These are phyloP conservation scores for Psilocybe tampanensis DNA, from an alignment of 768 basidiomycete genomes.

Conservation along the genomic window DNA sequence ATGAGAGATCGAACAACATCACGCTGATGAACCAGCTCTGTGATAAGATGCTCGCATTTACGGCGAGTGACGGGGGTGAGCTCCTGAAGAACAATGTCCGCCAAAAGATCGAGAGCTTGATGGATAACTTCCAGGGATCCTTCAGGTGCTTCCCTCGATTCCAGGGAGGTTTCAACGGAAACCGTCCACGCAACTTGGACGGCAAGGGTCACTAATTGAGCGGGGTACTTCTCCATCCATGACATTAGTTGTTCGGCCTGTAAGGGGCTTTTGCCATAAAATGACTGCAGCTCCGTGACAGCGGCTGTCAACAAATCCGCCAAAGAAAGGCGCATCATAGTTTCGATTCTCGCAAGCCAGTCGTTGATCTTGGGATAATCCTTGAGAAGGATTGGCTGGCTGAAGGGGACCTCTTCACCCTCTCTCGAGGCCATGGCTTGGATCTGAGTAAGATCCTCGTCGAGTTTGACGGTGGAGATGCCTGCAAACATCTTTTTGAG, in stretches of 20 bases:
- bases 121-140: slow-evolving; percentile 72
- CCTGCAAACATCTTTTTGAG: slow-evolving; percentile 99
- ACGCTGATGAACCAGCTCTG: slow-evolving; percentile 96
- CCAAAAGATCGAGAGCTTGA: slow-evolving; percentile 90
- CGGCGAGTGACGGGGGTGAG: slow-evolving; percentile 88
- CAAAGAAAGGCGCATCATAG: slow-evolving; percentile 90
- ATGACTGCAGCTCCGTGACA: slow-evolving; percentile 75
- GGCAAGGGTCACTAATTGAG: slow-evolving; percentile 95
- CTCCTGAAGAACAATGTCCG: slow-evolving; percentile 93
- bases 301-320: slow-evolving; percentile 81
- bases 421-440: slow-evolving; percentile 95
- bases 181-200: slow-evolving; percentile 94
- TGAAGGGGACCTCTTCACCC: slow-evolving; percentile 90
- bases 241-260: slow-evolving; percentile 68
- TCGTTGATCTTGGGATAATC: slow-evolving; percentile 99
- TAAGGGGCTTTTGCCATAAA: slow-evolving; percentile 76
- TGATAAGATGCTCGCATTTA: slow-evolving; percentile 98
- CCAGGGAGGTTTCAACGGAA: slow-evolving; percentile 74
- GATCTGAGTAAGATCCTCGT: slow-evolving; percentile 87
- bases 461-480: slow-evolving; percentile 84
- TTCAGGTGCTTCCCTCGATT: slow-evolving; percentile 56
- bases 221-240: slow-evolving; percentile 95
- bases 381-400: slow-evolving; percentile 81
- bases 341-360: slow-evolving; percentile 92
- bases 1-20: slow-evolving; percentile 89